phyloP scores from a whole-genome alignment of 257 asterid genomes.

The Forsythia viridissima region DNA sequence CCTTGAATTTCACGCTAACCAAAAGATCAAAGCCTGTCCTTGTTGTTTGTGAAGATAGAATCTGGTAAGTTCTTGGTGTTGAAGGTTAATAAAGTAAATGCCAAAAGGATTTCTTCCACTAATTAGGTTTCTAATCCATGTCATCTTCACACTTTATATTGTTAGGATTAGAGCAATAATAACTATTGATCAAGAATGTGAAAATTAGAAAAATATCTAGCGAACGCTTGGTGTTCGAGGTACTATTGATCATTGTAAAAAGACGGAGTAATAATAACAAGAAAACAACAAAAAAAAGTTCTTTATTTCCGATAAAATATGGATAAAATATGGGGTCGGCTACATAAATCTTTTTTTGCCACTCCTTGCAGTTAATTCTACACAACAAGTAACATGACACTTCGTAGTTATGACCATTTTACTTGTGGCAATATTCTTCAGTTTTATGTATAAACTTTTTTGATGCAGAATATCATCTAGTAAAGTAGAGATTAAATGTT shows the following conservation, averaged over 20 bases:
- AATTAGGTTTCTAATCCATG: not conserved
- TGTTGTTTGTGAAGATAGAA: slow-evolving; percentile 5
- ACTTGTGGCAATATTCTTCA: not conserved
- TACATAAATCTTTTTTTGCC: not conserved
- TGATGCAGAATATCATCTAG: not conserved
- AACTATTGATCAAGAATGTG: not conserved
- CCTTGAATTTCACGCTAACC: not conserved
- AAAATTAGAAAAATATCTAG: not conserved
- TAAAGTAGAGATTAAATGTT: too few species aligned
- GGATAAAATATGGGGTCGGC: not conserved
- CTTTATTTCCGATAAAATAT: not conserved
- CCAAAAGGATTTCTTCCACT: not conserved
- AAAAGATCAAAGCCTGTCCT: not conserved
- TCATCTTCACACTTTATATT: not conserved
- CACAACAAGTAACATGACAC: not conserved
- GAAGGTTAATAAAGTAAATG: not conserved
- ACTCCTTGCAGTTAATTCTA: not conserved
- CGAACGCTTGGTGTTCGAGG: not conserved
- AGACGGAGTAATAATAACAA: not conserved
- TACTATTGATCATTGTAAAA: not conserved
- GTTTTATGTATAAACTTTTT: not conserved
- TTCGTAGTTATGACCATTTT: not conserved
- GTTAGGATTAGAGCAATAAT: too few species aligned
- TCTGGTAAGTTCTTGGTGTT: not conserved
- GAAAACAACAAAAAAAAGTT: not conserved